Evolutionary conservation across 2,329 filamentous ascomycete species (phyloP), one percentile per base, ranked within the genome.

Genomic region (Blastomyces parvus): DNA sequence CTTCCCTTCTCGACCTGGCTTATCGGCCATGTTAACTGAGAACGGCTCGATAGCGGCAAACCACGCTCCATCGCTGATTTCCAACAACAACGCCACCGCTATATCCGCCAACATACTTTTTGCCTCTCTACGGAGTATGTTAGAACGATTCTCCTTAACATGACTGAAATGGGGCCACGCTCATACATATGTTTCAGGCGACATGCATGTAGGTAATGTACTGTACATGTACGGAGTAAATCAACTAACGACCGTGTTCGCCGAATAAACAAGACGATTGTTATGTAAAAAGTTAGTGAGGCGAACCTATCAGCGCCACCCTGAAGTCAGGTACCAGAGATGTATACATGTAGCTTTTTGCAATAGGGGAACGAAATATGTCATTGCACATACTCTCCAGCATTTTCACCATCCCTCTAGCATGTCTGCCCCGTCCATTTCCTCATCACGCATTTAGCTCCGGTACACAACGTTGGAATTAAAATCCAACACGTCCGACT

Each of bases 101-200:
- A 0, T 33, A 19, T 17, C 13, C 4, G 5, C 4, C 27, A 33
- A 9, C 50, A 9, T 53, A 27, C 33, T 30, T 33, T 36, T 53
- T 53, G 27, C 14, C 50, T 19, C 50, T 27, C 25, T 25, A 22
- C n/a, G n/a, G 2, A 11, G 3, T n/a, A 46, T 13, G 50, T 53
- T 30, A 13, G 50, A 25, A 48, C 22, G 48, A 50, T 27, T 27
- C n/a, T 38, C 3, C 22, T 22, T 13, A 25, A 13, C 46, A 14
- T 53, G 9, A 14, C 52, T n/a, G 14, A 55, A 55, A 57, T 57
- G 36, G 13, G 30, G 13, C 36, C n/a, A 57, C 11, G 40, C 5
- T 40, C n/a, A 22, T 40, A 40, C 55, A 57, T 40, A 57, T 57
- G 55, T 57, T 57, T 57, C 55, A 57, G 55, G 19, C 52, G 30